Evolutionary conservation across 164 flowering plant species (phyloP), one percentile per base, ranked within the genome.

Genomic region (Magnolia changhungtana): DNA sequence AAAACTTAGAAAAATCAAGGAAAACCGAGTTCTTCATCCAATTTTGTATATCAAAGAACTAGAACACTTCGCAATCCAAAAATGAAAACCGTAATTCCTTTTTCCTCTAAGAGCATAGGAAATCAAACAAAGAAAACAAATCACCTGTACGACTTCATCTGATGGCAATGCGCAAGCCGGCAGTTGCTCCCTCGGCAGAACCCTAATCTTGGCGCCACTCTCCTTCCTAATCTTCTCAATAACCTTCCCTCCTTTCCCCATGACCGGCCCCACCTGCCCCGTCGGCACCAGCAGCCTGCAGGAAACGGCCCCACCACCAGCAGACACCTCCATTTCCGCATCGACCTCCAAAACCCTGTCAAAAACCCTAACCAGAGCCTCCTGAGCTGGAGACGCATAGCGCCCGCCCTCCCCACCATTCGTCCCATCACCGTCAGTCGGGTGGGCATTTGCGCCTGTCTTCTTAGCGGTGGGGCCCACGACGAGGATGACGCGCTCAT

Each of bases 61-160:
- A 3, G 45, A 37, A 37, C 45, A 37, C 45, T 37, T 37, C 45
- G 4, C 45, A 37, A 37, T 37, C 45, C 45, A 37, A 37, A 37
- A 37, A 37, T 37, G 6, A 3, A 37, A 37, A 37, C 2, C 45
- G 7, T 3, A 37, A 37, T 37, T 37, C 0, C 45, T 37, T 37
- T 37, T 37, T 37, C 45, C 45, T 37, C 45, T 37, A 37, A 5
- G 7, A 37, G 45, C 45, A 37, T 37, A 37, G 7, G 45, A 37
- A 37, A 37, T 37, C 6, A 5, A 37, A 37, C 6, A 37, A 37
- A 37, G 45, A 37, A 37, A 69, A 64, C n/a, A 3, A 51, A 77
- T 80, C 74, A 94, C 99, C 92, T 93, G 94, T 4, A 96, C 83
- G n/a, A 92, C 78, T 81, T 90, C 92, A 64, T 96, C 96, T 0